phyloP scores from a whole-genome alignment of 768 basidiomycete genomes.

The Macrolepiota dolichaula region DNA sequence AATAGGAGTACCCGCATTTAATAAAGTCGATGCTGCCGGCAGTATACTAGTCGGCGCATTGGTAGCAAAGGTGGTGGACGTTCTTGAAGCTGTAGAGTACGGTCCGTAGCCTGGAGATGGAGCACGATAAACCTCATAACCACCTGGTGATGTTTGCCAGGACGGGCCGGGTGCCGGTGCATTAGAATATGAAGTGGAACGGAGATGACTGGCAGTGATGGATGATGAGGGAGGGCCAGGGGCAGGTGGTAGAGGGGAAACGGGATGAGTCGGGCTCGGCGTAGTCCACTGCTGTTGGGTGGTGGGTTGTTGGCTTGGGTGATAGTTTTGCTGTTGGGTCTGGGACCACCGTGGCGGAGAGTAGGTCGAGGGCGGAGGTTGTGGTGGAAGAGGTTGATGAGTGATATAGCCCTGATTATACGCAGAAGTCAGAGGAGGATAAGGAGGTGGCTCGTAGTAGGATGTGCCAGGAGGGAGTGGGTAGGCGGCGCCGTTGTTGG shows the following conservation, averaged over 20 bases:
- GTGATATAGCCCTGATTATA: constrained; percentile 29
- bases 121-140: constrained; percentile 20
- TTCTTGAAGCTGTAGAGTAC: constrained; percentile 21
- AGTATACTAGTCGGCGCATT: constrained; percentile 28
- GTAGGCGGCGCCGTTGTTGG: constrained; percentile 24
- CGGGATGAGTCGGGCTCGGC: constrained; percentile 24
- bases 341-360: constrained; percentile 42
- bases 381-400: constrained; percentile 31
- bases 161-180: constrained; percentile 2
- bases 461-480: constrained; percentile 28
- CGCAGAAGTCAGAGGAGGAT: constrained; percentile 36
- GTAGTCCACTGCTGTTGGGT: constrained; percentile 8
- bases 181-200: constrained; percentile 9
- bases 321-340: constrained; percentile 9
- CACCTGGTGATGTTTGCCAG: constrained; percentile 4
- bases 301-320: neutral
- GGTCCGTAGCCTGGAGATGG: constrained; percentile 27
- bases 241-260: constrained; percentile 24
- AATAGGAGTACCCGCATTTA: neutral
- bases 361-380: constrained; percentile 31
- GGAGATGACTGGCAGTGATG: constrained; percentile 2
- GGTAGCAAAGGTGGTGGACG: constrained; percentile 23
- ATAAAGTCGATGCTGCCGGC: constrained; percentile 18
- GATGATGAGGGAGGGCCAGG: neutral
- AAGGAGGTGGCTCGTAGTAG: constrained; percentile 40